phyloP scores from a whole-genome alignment of 2,329 filamentous ascomycete species.

The Pestalotiopsis sp. region DNA sequence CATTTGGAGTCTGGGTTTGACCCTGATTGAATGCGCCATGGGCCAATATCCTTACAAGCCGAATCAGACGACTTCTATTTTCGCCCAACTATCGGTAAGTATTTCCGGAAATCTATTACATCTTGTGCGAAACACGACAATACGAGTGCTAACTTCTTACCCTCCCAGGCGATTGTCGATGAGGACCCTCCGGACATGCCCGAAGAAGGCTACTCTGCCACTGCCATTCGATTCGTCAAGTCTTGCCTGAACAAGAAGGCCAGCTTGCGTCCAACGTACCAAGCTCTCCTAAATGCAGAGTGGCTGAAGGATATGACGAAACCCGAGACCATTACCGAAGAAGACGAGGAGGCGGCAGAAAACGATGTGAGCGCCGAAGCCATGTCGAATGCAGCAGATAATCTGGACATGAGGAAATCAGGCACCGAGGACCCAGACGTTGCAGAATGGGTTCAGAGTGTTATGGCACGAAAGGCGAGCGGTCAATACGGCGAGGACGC shows the following conservation, averaged over 20 bases:
- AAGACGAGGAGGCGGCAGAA: constrained; percentile 37
- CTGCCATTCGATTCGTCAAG: constrained; percentile 83
- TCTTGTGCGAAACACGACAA: background rate
- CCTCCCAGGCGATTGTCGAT: constrained; percentile 85
- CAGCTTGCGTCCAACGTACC: constrained; percentile 89
- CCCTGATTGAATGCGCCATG: constrained; percentile 94
- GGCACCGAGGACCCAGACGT: constrained; percentile 77
- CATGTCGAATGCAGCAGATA: constrained; percentile 45
- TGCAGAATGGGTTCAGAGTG: constrained; percentile 78
- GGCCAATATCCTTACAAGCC: constrained; percentile 95
- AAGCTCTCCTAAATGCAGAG: constrained; percentile 83
- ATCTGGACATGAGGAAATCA: constrained; percentile 43
- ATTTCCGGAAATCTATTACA: constrained; percentile 1
- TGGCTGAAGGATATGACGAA: constrained; percentile 82
- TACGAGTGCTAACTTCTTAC: constrained; percentile 14
- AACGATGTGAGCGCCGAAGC: constrained; percentile 39
- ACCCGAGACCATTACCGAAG: constrained; percentile 53
- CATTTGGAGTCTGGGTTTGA: constrained; percentile 94
- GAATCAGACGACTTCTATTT: constrained; percentile 97
- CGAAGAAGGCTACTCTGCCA: constrained; percentile 73
- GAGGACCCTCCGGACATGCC: constrained; percentile 93
- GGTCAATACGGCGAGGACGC: constrained; percentile 51
- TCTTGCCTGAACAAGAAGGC: constrained; percentile 93
- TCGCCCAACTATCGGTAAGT: constrained; percentile 94
- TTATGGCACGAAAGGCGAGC: constrained; percentile 67